Evolutionary conservation across 179 eudicot species (phyloP).

Genomic region (Spergularia azorica): DNA sequence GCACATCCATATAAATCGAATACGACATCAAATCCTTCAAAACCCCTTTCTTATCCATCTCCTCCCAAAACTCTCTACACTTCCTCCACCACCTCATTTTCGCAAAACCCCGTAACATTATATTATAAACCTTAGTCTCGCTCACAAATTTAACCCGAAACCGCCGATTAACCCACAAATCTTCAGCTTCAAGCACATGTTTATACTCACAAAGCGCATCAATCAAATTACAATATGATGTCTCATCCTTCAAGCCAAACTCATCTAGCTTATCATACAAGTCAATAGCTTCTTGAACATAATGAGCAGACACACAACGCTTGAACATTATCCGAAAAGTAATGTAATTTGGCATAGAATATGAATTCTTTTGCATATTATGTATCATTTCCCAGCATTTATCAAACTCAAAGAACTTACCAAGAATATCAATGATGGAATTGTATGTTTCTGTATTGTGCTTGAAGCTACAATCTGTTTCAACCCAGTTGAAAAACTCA

Average conservation of each 20-base stretch:
- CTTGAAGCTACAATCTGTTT: conserved; percentile 42
- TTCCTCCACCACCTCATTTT: conserved; percentile 89
- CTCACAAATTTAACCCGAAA: conserved; percentile 27
- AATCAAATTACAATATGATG: conserved; percentile 65
- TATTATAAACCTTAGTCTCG: conserved; percentile 66
- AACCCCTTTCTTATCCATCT: conserved; percentile 73
- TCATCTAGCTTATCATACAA: conserved; percentile 51
- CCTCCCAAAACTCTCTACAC: conserved; percentile 90
- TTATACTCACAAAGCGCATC: conserved; percentile 93
- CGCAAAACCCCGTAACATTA: conserved; percentile 87
- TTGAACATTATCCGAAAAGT: conserved; percentile 81
- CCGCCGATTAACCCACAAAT: conserved; percentile 46
- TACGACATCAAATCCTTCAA: conserved; percentile 72
- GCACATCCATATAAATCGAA: conserved; percentile 88
- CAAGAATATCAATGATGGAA: conserved; percentile 74
- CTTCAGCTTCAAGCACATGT: conserved; percentile 92
- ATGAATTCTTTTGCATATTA: conserved; percentile 40
- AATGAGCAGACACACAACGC: conserved; percentile 73
- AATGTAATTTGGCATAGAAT: conserved; percentile 56
- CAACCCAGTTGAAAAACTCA: conserved; percentile 86
- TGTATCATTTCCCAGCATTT: conserved; percentile 64
- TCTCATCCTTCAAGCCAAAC: conserved; percentile 69
- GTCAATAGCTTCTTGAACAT: conserved; percentile 69
- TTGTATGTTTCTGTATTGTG: conserved; percentile 78
- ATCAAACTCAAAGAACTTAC: conserved; percentile 93